A percentile compares a stretch with the other conserved stretches of the same genome.
Conservation (phyloP, 2,329 filamentous ascomycete genomes). For the Paecilomyces formosus region DNA sequence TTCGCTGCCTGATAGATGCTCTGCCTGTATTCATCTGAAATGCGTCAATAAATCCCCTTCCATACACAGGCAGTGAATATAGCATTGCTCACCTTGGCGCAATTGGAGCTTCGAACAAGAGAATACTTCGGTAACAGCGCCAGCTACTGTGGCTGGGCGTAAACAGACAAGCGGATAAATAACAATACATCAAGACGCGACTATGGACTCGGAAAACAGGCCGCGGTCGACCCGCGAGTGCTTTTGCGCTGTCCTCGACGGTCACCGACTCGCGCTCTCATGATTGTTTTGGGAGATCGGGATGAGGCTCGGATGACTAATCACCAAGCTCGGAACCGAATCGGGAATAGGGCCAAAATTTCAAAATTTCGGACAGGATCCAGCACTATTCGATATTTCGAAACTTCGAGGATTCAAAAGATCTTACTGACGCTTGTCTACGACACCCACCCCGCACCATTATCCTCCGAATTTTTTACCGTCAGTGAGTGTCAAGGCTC, state of each 20-base stretch:
- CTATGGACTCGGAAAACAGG: neutral
- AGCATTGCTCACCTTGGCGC: neutral
- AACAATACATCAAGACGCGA: neutral
- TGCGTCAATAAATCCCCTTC: slow-evolving; percentile 5
- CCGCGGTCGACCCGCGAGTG: neutral
- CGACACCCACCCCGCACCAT: neutral
- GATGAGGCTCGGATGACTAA: slow-evolving; percentile 13
- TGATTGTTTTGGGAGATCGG: slow-evolving; percentile 12
- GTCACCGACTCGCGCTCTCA: neutral
- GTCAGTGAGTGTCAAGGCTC: neutral
- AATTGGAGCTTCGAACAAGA: neutral
- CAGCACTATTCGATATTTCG: neutral
- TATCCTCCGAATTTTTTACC: slow-evolving; percentile 10
- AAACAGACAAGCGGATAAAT: neutral
- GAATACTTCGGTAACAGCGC: neutral
- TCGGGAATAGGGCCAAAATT: slow-evolving; percentile 27
- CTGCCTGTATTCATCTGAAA: slow-evolving; percentile 29
- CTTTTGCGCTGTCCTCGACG: neutral
- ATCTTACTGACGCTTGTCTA: slow-evolving; percentile 12
- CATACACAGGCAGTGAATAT: neutral
- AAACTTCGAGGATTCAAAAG: slow-evolving; percentile 13
- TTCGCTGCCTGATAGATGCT: slow-evolving; percentile 44
- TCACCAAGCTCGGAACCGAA: slow-evolving; percentile 11
- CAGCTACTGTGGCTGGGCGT: neutral
- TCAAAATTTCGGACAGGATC: slow-evolving; percentile 16